Conservation (phyloP, 768 basidiomycete species). For the Phallus indusiatus region DNA sequence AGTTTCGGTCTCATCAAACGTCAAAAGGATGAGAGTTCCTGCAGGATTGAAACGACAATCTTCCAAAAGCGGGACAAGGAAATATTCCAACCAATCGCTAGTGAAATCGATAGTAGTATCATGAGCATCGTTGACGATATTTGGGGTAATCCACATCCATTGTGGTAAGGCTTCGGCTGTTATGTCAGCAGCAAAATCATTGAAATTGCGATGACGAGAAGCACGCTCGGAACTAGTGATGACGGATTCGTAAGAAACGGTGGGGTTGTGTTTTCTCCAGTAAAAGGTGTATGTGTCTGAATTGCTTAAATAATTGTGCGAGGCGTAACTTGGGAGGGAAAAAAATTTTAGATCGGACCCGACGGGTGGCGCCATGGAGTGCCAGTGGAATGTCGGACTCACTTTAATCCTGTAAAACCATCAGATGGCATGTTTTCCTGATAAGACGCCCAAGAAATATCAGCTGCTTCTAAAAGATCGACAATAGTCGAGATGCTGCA, state of each 20-base stretch:
- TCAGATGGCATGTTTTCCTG: slow-evolving; percentile 49
- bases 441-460: slow-evolving; percentile 52
- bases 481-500: slow-evolving; percentile 47
- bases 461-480: slow-evolving; percentile 48
- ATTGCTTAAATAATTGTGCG: slow-evolving; percentile 28
- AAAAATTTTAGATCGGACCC: background rate
- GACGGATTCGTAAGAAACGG: slow-evolving; percentile 42
- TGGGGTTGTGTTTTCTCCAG: slow-evolving; percentile 47
- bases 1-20: slow-evolving; percentile 49
- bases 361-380: slow-evolving; percentile 14
- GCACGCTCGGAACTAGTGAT: slow-evolving; percentile 31
- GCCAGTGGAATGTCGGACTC: slow-evolving; percentile 9
- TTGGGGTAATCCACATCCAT: slow-evolving; percentile 56
- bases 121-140: slow-evolving; percentile 51
- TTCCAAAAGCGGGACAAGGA: slow-evolving; percentile 42
- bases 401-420: slow-evolving; percentile 32
- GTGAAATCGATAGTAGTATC: slow-evolving; percentile 46
- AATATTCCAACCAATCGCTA: slow-evolving; percentile 37
- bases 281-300: slow-evolving; percentile 40
- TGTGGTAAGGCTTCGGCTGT: slow-evolving; percentile 41
- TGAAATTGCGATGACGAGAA: slow-evolving; percentile 46
- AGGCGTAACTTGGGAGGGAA: slow-evolving; percentile 22
- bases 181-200: slow-evolving; percentile 49
- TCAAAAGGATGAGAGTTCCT: slow-evolving; percentile 44
- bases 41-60: slow-evolving; percentile 43